phyloP scores from a whole-genome alignment of 148 eudicot species.

The Suaeda aralocaspica region DNA sequence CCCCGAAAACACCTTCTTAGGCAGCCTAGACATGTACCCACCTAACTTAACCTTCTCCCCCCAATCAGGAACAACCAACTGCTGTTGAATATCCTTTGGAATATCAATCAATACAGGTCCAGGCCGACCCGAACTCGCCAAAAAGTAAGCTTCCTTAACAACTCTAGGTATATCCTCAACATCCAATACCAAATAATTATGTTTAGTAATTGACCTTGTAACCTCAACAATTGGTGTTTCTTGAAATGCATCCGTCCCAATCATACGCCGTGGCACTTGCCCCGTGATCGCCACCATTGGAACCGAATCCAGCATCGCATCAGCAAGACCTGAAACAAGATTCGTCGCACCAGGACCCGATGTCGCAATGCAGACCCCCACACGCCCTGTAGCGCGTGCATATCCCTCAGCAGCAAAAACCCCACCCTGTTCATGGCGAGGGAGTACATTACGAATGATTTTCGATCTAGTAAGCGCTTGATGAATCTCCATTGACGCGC shows the following conservation, averaged over 20 bases:
- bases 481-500: constrained; percentile 89
- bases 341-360: constrained; percentile 97
- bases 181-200: constrained; percentile 72
- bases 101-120: constrained; percentile 85
- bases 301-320: constrained; percentile 69
- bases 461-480: constrained; percentile 77
- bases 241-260: constrained; percentile 88
- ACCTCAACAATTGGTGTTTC: constrained; percentile 98
- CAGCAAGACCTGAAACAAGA: constrained; percentile 77
- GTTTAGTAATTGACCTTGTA: constrained; percentile 77
- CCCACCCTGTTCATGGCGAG: constrained; percentile 94
- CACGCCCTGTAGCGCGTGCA: constrained; percentile 77
- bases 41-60: constrained; percentile 47
- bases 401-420: constrained; percentile 90
- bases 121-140: constrained; percentile 71
- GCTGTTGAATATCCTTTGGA: constrained; percentile 91
- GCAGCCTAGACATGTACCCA: constrained; percentile 71
- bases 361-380: constrained; percentile 90
- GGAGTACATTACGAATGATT: constrained; percentile 60
- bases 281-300: constrained; percentile 88
- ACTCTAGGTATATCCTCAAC: constrained; percentile 82
- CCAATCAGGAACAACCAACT: constrained; percentile 73
- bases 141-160: constrained; percentile 72
- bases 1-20: constrained; percentile 34
- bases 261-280: constrained; percentile 82